A percentile compares a stretch with the other conserved stretches of the same genome.
phyloP scores from a whole-genome alignment of 1,284 basidiomycete species.

The Ganoderma multipileum region DNA sequence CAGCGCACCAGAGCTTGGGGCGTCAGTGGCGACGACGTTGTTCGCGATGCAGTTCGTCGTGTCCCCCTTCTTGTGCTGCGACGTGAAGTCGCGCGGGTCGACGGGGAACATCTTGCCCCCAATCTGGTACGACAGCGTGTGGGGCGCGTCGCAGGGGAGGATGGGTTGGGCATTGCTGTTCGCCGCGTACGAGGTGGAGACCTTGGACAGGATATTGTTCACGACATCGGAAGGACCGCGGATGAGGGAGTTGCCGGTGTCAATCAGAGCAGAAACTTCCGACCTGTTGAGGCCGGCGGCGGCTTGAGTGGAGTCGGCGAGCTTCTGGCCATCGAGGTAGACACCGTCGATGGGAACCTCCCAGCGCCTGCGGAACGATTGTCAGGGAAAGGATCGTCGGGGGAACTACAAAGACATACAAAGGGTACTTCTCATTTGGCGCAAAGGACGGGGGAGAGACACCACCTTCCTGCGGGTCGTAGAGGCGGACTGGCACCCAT shows the following conservation, averaged over 20 bases:
- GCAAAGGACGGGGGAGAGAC: constrained; percentile 44
- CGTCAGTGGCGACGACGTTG: constrained; percentile 49
- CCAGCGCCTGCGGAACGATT: constrained; percentile 51
- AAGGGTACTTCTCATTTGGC: constrained; percentile 43
- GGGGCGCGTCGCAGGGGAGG: constrained; percentile 54
- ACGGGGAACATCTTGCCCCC: constrained; percentile 68
- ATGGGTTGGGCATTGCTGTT: constrained; percentile 35
- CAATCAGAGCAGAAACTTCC: constrained; percentile 56
- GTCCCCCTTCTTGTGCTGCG: constrained; percentile 46
- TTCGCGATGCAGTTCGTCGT: constrained; percentile 51
- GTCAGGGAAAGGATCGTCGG: not conserved
- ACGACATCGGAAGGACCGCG: constrained; percentile 48
- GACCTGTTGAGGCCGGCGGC: constrained; percentile 41
- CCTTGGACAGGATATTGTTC: constrained; percentile 46
- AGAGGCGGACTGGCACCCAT: constrained; percentile 51
- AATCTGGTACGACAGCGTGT: constrained; percentile 65
- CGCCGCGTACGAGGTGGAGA: constrained; percentile 44
- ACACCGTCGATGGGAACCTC: constrained; percentile 64
- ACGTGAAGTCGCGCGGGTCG: constrained; percentile 69
- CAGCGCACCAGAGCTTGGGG: constrained; percentile 17
- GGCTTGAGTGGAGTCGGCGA: constrained; percentile 51
- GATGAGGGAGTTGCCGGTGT: constrained; percentile 53
- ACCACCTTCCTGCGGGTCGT: constrained; percentile 45
- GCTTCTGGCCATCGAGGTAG: constrained; percentile 57
- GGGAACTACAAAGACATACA: constrained; percentile 32